A percentile compares a stretch with the other conserved stretches of the same genome.
These are phyloP conservation scores for Dipteronia dyeriana DNA, from an alignment of 345 rosid species.

Conservation along the genomic window DNA sequence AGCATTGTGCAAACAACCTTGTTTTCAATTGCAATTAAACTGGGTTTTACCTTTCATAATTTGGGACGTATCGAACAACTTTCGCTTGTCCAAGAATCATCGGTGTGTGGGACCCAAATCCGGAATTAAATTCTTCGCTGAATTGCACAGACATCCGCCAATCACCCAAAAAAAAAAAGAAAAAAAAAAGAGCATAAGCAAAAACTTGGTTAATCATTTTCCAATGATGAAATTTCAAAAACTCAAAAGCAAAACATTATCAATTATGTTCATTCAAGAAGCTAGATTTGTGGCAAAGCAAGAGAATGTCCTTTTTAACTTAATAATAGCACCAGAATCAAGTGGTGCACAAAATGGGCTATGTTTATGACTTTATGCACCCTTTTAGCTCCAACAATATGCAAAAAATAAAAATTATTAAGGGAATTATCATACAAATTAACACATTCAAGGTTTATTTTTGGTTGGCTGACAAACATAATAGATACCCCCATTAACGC, in stretches of 20 bases:
- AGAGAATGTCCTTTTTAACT: neutral
- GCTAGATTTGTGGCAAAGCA: slow-evolving; percentile 7
- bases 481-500: too few relatives aligned
- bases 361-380: neutral
- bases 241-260: neutral
- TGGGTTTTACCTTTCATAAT: slow-evolving; percentile 64
- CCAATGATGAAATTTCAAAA: neutral
- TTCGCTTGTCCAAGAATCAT: slow-evolving; percentile 92
- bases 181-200: slow-evolving; percentile 1
- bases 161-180: neutral
- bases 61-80: slow-evolving; percentile 80
- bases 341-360: neutral
- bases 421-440: neutral
- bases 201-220: slow-evolving; percentile 15
- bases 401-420: too few relatives aligned
- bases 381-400: neutral
- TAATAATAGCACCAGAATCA: neutral
- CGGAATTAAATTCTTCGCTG: slow-evolving; percentile 95
- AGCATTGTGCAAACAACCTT: slow-evolving; percentile 15
- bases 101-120: slow-evolving; percentile 97
- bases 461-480: neutral
- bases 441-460: neutral
- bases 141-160: slow-evolving; percentile 20
- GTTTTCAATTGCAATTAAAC: slow-evolving; percentile 12
- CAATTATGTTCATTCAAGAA: neutral